These are phyloP conservation scores for Pichia membranifaciens DNA, from an alignment of 805 yeast genomes.

Conservation along the genomic window DNA sequence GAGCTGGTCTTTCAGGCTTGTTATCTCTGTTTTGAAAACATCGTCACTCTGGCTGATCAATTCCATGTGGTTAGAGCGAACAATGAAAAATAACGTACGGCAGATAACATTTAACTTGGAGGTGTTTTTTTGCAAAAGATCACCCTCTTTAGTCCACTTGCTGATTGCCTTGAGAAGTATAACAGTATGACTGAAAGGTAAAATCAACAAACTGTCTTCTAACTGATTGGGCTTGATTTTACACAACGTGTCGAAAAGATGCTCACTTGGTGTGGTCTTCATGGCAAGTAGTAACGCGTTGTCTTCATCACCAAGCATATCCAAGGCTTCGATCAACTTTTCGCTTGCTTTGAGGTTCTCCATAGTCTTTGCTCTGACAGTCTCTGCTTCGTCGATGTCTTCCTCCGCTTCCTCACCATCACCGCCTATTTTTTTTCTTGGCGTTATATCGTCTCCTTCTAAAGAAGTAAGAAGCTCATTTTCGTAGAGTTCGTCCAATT, in stretches of 20 bases:
- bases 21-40: constrained; percentile 55
- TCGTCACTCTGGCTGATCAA: constrained; percentile 64
- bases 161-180: constrained; percentile 68
- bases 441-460: constrained; percentile 45
- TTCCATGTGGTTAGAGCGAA: constrained; percentile 73
- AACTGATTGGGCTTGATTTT: constrained; percentile 78
- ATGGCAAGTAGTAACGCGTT: constrained; percentile 73
- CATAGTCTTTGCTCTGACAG: constrained; percentile 74
- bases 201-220: constrained; percentile 86
- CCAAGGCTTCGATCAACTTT: constrained; percentile 84
- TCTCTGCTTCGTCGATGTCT: constrained; percentile 48
- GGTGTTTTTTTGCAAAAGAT: constrained; percentile 35
- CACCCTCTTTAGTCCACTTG: constrained; percentile 55
- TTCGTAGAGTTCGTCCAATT: constrained; percentile 88
- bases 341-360: constrained; percentile 96
- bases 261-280: constrained; percentile 63
- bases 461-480: constrained; percentile 66
- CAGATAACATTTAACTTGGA: constrained; percentile 60
- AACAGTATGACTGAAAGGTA: constrained; percentile 81
- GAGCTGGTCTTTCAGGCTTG: constrained; percentile 55
- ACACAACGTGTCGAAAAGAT: constrained; percentile 65
- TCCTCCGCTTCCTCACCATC: constrained; percentile 35
- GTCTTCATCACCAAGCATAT: constrained; percentile 68
- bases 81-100: constrained; percentile 67
- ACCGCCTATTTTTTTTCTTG: constrained; percentile 31